Conservation (phyloP, 192 early-diverging fungal species). For the Spizellomyces punctatus region DNA sequence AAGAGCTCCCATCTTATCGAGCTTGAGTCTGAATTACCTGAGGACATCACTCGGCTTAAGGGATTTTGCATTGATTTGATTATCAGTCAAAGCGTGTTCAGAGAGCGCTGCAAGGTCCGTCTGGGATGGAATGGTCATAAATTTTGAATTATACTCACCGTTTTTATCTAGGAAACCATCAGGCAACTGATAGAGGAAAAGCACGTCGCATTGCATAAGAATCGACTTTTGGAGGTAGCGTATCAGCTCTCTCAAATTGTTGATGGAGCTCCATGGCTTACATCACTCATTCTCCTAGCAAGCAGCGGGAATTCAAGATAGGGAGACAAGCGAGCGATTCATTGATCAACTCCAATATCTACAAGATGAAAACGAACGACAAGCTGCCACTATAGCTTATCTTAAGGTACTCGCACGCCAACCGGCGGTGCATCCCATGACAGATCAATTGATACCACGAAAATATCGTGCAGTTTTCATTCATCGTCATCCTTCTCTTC, state of each 20-base stretch:
- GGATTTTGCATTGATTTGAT: constrained; percentile 37
- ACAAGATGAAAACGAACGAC: constrained; percentile 48
- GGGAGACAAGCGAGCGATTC: constrained; percentile 37
- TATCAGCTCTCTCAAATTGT: background rate
- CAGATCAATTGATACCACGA: background rate
- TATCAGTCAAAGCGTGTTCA: constrained; percentile 34
- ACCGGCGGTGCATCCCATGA: too few species aligned
- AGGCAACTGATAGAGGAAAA: constrained; percentile 48
- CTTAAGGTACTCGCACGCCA: constrained; percentile 36
- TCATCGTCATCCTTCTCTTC: background rate
- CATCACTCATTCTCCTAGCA: constrained; percentile 15
- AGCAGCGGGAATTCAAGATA: constrained; percentile 41
- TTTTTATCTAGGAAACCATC: constrained; percentile 42
- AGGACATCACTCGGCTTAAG: constrained; percentile 23
- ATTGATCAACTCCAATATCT: constrained; percentile 44
- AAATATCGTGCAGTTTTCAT: background rate
- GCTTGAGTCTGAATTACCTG: constrained; percentile 33
- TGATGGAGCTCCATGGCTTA: constrained; percentile 1
- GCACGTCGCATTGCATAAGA: constrained; percentile 40
- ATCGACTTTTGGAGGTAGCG: constrained; percentile 38
- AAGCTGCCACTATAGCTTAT: constrained; percentile 43
- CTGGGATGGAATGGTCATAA: background rate
- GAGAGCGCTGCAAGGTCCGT: constrained; percentile 43
- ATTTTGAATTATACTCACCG: background rate
- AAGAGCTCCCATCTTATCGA: constrained; percentile 27